phyloP scores from a whole-genome alignment of 768 basidiomycete genomes.

The Chalciporus sphaerocephalus region DNA sequence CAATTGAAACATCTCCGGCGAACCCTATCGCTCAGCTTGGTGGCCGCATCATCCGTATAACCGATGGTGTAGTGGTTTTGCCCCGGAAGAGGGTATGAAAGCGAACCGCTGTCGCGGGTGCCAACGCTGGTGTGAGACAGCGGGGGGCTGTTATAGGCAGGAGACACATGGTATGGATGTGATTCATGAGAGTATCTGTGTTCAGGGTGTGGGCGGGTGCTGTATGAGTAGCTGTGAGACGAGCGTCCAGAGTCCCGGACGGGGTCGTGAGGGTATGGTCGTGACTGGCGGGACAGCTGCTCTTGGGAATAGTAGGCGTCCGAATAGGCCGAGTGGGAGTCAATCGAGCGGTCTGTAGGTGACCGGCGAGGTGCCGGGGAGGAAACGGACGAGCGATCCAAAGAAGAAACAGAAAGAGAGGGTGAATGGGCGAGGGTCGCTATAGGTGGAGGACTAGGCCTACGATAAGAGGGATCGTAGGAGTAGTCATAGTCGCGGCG shows the following conservation, averaged over 20 bases:
- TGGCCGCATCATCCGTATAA: conserved; percentile 75
- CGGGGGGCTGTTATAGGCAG: conserved; percentile 25
- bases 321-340: conserved; percentile 30
- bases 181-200: conserved; percentile 33
- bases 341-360: conserved; percentile 30
- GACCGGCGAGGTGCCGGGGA: conserved; percentile 52
- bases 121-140: conserved; percentile 21
- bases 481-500: conserved; percentile 38
- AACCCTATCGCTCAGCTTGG: conserved; percentile 74
- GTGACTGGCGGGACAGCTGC: conserved; percentile 27
- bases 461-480: conserved; percentile 38
- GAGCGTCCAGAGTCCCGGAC: conserved; percentile 30
- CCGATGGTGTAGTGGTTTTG: conserved; percentile 38
- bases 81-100: conserved; percentile 36
- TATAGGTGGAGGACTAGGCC: conserved; percentile 47
- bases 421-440: conserved; percentile 56
- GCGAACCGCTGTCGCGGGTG: conserved; percentile 25
- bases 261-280: conserved; percentile 32
- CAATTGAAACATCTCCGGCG: conserved; percentile 80
- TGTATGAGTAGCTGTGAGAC: conserved; percentile 35
- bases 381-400: conserved; percentile 57
- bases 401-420: conserved; percentile 53
- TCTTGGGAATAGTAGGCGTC: conserved; percentile 40
- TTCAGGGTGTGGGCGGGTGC: conserved; percentile 24
- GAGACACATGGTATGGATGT: conserved; percentile 28